These are phyloP conservation scores for Croton setiger DNA, from an alignment of 441 rosid species.

Conservation along the genomic window DNA sequence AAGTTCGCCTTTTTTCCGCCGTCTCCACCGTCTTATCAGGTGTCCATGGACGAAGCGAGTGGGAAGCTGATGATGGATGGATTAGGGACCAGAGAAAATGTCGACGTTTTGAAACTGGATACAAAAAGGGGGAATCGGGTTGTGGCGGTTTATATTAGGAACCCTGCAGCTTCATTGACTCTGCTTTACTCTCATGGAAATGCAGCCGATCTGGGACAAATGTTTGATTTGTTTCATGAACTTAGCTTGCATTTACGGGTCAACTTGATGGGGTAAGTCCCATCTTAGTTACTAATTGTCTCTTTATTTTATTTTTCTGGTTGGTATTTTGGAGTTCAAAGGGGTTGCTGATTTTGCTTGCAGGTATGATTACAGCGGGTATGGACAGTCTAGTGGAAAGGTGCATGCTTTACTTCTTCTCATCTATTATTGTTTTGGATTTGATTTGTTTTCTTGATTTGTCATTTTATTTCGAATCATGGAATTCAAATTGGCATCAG, in stretches of 20 bases:
- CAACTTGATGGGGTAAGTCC: conserved; percentile 75
- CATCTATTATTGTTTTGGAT: background rate
- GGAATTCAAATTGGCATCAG: background rate
- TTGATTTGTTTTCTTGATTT: conserved; percentile 9
- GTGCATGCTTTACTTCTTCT: conserved; percentile 31
- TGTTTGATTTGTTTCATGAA: conserved; percentile 72
- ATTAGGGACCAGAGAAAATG: conserved; percentile 50
- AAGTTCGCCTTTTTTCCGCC: conserved; percentile 96
- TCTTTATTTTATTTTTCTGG: background rate
- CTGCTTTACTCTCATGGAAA: conserved; percentile 83
- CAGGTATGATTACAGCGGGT: conserved; percentile 95
- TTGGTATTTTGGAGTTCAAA: background rate
- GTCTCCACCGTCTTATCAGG: conserved; percentile 72
- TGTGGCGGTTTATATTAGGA: conserved; percentile 73
- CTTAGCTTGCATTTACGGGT: conserved; percentile 81
- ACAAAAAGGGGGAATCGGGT: conserved; percentile 84
- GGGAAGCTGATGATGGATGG: conserved; percentile 65
- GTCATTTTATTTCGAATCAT: background rate
- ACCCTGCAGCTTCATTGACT: conserved; percentile 68
- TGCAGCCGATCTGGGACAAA: conserved; percentile 96
- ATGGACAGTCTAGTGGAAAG: conserved; percentile 90
- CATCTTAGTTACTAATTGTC: background rate
- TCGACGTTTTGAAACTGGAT: conserved; percentile 55
- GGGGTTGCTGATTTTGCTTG: conserved; percentile 14
- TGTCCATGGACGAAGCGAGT: conserved; percentile 40